These are phyloP conservation scores for Dissophora globulifera DNA, from an alignment of 192 early-diverging fungal species.

Conservation along the genomic window DNA sequence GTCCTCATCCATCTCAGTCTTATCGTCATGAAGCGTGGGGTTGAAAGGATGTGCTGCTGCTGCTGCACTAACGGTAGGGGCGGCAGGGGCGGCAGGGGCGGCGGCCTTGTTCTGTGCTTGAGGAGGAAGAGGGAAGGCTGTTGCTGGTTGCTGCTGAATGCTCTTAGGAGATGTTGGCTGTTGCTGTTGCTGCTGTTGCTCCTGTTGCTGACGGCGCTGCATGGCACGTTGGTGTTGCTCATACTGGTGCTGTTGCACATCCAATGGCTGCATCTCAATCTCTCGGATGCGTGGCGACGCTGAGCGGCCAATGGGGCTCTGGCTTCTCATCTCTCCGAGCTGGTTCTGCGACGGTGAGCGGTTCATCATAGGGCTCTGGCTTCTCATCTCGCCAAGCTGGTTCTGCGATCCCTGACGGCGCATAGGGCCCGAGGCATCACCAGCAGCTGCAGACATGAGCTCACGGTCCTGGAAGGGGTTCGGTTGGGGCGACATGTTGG, in stretches of 20 bases:
- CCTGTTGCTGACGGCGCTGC: constrained; percentile 37
- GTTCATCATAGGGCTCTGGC: constrained; percentile 10
- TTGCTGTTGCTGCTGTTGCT: constrained; percentile 13
- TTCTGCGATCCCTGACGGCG: too few relatives aligned
- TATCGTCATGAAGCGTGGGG: constrained; percentile 42
- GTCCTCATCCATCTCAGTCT: constrained; percentile 47
- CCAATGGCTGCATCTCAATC: constrained; percentile 53
- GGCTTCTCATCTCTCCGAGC: neutral
- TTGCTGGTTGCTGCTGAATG: neutral
- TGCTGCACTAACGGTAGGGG: neutral
- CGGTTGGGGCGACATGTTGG: constrained; percentile 2
- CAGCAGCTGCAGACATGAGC: constrained; percentile 23
- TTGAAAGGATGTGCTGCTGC: constrained; percentile 28
- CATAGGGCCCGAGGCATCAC: too few relatives aligned
- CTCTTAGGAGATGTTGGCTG: constrained; percentile 9
- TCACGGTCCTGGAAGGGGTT: constrained; percentile 49
- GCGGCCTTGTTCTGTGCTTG: neutral
- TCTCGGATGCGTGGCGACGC: constrained; percentile 17
- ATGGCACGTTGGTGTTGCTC: constrained; percentile 36
- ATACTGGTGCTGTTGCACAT: constrained; percentile 51
- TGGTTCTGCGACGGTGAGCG: neutral
- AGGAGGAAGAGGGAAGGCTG: constrained; percentile 5
- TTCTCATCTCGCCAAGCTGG: too few relatives aligned
- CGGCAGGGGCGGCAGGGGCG: neutral
- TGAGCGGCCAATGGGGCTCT: constrained; percentile 1